Evolutionary conservation across 768 basidiomycete genomes (phyloP), one percentile per base, ranked within the genome.

Genomic region (Hericium rajendrae): DNA sequence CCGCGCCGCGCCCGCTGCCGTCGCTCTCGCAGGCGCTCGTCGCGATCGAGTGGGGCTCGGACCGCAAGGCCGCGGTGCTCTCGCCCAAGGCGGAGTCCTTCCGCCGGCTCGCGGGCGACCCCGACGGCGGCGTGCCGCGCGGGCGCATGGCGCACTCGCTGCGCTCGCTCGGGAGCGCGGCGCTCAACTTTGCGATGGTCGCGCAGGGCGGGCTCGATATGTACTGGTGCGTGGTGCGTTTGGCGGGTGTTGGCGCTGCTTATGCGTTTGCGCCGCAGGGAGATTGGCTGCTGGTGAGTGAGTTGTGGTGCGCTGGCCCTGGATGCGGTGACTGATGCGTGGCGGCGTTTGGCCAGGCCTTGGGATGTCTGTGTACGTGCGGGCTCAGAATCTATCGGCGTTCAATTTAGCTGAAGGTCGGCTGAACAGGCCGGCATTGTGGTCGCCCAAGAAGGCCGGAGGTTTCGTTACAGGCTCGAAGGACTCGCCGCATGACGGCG

Each of bases 381-480:
- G 38, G 22, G 9, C 4, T 26, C 43, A 16, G 12, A 28, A 22
- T n/a, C 52, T 22, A 39, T n/a, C 46, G 24, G 20, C 6, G 10
- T 15, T 22, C 40, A 49, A 2, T 38, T n/a, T 10, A 15, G 26
- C 55, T 56, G 26, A 56, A 22, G 10, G 8, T n/a, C 18, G 22
- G 12, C 37, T 26, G 28, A 59, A 4, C 64, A 83, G 75, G 93
- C 95, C 2, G 95, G 94, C 0, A 84, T 90, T 12, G 85, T 95
- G 63, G 94, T 98, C 59, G 87, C 90, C 0, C 80, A 90, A 59
- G 95, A 95, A 95, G 68, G 89, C 94, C 0, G 95, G 95, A 5
- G 82, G 86, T 13, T 72, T 85, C 11, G 83, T 90, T 32, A 85
- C 87, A 16, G 92, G 91, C 38, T 84, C 84, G 51, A 77, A 85